A percentile compares a stretch with the other conserved stretches of the same genome.
Conservation (phyloP, 176 grass and related monocot species). For the Pharus latifolius region DNA sequence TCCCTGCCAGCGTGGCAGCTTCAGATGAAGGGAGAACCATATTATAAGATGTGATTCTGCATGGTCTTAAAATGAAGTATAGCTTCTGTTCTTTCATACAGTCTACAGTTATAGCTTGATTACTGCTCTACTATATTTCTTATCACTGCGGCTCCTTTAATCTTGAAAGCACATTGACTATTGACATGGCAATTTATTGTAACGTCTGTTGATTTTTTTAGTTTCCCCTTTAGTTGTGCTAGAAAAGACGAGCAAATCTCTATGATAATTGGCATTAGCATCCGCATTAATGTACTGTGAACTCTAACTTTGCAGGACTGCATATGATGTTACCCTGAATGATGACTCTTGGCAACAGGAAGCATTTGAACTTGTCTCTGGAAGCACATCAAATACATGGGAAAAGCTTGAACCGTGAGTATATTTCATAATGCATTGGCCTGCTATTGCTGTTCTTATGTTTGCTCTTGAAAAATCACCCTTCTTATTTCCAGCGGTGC, state of each 20-base stretch:
- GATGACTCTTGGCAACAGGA: constrained; percentile 70
- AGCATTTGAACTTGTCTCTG: constrained; percentile 51
- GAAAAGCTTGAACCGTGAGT: constrained; percentile 68
- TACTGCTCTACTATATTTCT: not conserved
- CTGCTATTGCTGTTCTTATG: not conserved
- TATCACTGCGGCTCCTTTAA: not conserved
- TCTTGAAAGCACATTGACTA: not conserved
- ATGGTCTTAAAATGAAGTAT: not conserved
- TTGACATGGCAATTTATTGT: not conserved
- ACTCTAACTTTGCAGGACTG: constrained; percentile 31
- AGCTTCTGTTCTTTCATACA: not conserved
- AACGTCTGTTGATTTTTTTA: not conserved
- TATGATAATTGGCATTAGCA: not conserved
- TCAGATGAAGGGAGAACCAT: too few species aligned
- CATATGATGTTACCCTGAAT: constrained; percentile 59
- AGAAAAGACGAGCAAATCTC: not conserved
- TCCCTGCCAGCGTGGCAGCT: too few species aligned
- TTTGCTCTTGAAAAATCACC: not conserved
- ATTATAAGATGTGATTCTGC: too few species aligned
- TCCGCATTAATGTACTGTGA: not conserved
- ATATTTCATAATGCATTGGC: not conserved
- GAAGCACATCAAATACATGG: constrained; percentile 40
- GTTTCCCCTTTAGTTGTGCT: not conserved
- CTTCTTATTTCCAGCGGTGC: constrained; percentile 26
- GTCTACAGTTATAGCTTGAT: not conserved